Base-by-base conservation (phyloP, 225 moss, liverwort and hornwort species). In the Physcomitrium patens region DNA sequence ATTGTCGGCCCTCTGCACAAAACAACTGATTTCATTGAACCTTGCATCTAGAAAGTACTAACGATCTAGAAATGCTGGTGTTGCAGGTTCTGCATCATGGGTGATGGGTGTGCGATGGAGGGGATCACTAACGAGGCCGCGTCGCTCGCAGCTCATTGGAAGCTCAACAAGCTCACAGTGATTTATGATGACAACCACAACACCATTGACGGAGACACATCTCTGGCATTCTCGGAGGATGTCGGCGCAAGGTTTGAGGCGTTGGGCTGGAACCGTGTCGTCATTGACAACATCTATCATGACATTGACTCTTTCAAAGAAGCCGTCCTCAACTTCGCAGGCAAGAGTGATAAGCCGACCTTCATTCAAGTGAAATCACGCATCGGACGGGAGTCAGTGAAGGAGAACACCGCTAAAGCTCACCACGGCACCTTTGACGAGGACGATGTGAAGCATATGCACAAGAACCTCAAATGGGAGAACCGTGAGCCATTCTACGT, bases 61-160 rank as follows among this genome's bases (percentile, higher is more conserved):
- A 70, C 12, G 49, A 47, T 31, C 44, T 10, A 47, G 27, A 20
- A 56, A 15, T 68, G 23, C 17, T 60, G 60, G 53, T 68, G 24
- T 45, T 57, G 63, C 81, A 93, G 93, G 61, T 91, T 83, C 70
- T 93, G 93, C 72, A 91, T 93, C 12, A 91, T 93, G 91, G 93
- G 93, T 5, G 93, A 93, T 68, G 93, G 93, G 27, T 93, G 93
- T 77, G 91, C 93, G 8, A 93, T 93, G 93, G 93, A 93, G 69
- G 93, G 93, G 16, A 91, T 91, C 45, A 78, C 93, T 1, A 85
- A 93, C 20, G 93, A 93, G 81, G 80, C 91, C 8, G 91, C 93
- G 9, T 93, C 93, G n/a, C 79, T 93, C 12, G 93, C 93, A 11
- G 89, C 67, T 8, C 87, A 86, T 51, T 91, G 79, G 93, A 91